phyloP scores from a whole-genome alignment of 441 rosid species.

The Raphanus hybrid region DNA sequence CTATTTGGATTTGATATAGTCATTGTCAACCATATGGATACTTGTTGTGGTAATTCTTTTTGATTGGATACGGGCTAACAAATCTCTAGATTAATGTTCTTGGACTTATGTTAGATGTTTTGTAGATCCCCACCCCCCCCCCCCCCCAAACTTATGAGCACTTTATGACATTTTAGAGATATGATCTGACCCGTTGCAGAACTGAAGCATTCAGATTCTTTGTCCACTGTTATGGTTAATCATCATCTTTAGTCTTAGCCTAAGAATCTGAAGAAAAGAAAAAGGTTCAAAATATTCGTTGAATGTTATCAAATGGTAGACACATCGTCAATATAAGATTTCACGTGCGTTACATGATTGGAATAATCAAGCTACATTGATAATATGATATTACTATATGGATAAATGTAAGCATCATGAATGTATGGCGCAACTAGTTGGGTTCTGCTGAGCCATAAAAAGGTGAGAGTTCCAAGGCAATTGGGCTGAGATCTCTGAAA shows the following conservation, averaged over 20 bases:
- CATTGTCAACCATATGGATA: background rate
- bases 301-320: conserved; percentile 2
- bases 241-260: background rate
- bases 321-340: background rate
- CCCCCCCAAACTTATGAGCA: too few species aligned
- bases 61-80: background rate
- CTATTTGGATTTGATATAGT: background rate
- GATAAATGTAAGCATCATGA: conserved; percentile 21
- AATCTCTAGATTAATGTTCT: too few species aligned
- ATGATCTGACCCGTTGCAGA: too few species aligned
- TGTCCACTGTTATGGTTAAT: background rate
- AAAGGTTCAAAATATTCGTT: background rate
- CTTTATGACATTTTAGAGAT: too few species aligned
- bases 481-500: conserved; percentile 42
- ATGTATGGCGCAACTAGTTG: conserved; percentile 42
- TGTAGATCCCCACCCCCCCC: too few species aligned
- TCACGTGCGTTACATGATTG: conserved; percentile 34
- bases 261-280: background rate
- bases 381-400: conserved; percentile 1
- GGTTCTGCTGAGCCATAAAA: conserved; percentile 33
- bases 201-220: background rate
- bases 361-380: conserved; percentile 23
- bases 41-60: background rate
- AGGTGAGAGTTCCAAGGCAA: conserved; percentile 46
- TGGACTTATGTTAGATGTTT: too few species aligned